Base-by-base conservation (phyloP, 179 eudicot species). In the Patellifolia procumbens region DNA sequence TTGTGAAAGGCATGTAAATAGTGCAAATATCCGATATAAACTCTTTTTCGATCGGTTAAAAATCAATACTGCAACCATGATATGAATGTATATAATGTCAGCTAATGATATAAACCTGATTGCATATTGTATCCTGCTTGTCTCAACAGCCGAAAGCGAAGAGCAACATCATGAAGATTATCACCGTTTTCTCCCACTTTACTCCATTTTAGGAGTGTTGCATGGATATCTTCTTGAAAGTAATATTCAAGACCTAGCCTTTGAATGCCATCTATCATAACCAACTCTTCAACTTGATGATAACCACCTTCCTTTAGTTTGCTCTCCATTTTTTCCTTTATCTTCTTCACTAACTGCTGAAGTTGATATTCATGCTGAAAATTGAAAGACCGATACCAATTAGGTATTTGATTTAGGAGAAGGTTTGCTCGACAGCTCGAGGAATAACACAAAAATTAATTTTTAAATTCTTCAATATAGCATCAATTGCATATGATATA, bases 61-160 rank as follows among this genome's bases (percentile, higher is more conserved):
- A n/a, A n/a, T 52, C 0, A 5, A 28, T 15, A 28, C 26, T 58
- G 63, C 63, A 28, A 56, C 22, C 61, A 56, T 1, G 10, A 56
- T 6, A 19, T 11, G 31, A 59, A 12, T 61, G 22, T 26, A 26
- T 59, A 29, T 26, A 63, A 16, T 7, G 24, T 63, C 2, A 32
- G 22, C 2, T n/a, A 43, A n/a, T n/a, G n/a, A n/a, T n/a, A 65
- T 39, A 49, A 13, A 92, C 97, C 88, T 60, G 86, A 37, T 11
- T 85, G 29, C 3, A 88, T 79, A 65, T 79, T 26, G 85, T 85
- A 82, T 17, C 91, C 94, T 35, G 78, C 72, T 75, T 89, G 94
- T 83, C 94, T 84, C 17, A 92, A 42, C 5, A 92, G 79, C 20
- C 91, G 83, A 79, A 92, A 91, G 63, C 80, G 70, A 65, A 89